A percentile compares a stretch with the other conserved stretches of the same genome.
Evolutionary conservation across 2,329 filamentous ascomycete genomes (phyloP).

Genomic region (Davidsoniella neocaledoniae): DNA sequence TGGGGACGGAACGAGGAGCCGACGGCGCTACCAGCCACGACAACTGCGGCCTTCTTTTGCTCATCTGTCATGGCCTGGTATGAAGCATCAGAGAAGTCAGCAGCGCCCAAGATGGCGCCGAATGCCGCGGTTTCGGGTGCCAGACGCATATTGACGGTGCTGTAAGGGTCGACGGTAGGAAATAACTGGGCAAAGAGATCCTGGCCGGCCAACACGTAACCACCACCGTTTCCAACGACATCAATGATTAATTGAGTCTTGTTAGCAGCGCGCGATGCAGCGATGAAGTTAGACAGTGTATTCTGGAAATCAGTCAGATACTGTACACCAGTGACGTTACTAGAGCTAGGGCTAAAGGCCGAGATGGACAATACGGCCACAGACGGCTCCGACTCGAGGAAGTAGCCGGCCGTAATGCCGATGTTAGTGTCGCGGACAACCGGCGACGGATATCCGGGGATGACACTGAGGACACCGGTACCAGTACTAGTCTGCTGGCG

Average conservation of each 20-base stretch:
- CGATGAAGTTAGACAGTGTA: constrained; percentile 18
- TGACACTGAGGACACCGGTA: neutral
- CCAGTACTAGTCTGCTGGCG: neutral
- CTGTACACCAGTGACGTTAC: constrained; percentile 7
- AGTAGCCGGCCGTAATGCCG: constrained; percentile 20
- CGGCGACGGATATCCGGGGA: constrained; percentile 18
- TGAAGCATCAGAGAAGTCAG: constrained; percentile 15
- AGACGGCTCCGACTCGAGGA: constrained; percentile 20
- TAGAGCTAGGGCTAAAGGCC: constrained; percentile 16
- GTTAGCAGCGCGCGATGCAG: constrained; percentile 24
- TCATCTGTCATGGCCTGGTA: constrained; percentile 21
- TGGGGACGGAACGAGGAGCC: constrained; percentile 25
- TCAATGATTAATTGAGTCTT: constrained; percentile 46
- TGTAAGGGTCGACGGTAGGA: constrained; percentile 31
- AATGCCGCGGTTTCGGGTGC: constrained; percentile 30
- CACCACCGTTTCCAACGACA: constrained; percentile 40
- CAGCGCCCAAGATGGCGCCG: constrained; percentile 20
- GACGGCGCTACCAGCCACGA: constrained; percentile 28
- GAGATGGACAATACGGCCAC: constrained; percentile 20
- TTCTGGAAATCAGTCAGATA: constrained; percentile 19
- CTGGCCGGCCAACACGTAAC: constrained; percentile 41
- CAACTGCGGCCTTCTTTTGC: constrained; percentile 26
- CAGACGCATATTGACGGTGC: constrained; percentile 33
- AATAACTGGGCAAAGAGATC: constrained; percentile 44
- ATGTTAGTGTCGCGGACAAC: constrained; percentile 18